Conservation (phyloP, 768 basidiomycete genomes). For the Ramaria rubella region DNA sequence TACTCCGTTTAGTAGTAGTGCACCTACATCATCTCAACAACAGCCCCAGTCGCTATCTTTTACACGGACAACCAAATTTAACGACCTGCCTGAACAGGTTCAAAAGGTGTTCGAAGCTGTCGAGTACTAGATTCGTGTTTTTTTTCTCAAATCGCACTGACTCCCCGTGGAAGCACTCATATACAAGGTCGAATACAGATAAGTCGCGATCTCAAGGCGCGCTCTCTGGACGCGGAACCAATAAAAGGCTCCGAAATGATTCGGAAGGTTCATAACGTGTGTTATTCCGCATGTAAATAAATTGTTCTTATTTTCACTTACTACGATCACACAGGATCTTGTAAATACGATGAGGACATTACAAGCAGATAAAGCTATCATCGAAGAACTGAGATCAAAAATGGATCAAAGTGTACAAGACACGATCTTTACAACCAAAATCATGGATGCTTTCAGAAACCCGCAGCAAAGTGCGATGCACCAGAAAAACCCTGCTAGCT, state of each 20-base stretch:
- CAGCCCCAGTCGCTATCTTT: slow-evolving; percentile 25
- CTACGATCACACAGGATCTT: slow-evolving; percentile 47
- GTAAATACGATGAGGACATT: slow-evolving; percentile 54
- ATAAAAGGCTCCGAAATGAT: slow-evolving; percentile 67
- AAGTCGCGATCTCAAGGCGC: slow-evolving; percentile 69
- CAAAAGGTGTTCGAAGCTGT: slow-evolving; percentile 60
- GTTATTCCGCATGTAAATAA: slow-evolving; percentile 3
- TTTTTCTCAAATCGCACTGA: neutral
- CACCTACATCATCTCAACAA: slow-evolving; percentile 20
- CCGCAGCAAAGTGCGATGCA: slow-evolving; percentile 64
- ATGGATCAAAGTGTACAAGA: slow-evolving; percentile 76
- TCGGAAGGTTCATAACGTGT: slow-evolving; percentile 59
- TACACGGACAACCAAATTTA: slow-evolving; percentile 64
- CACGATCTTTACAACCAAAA: slow-evolving; percentile 67
- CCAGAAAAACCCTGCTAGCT: slow-evolving; percentile 72
- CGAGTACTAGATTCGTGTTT: slow-evolving; percentile 46
- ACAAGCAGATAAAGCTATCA: slow-evolving; percentile 58
- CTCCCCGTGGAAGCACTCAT: slow-evolving; percentile 38
- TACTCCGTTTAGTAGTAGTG: slow-evolving; percentile 10
- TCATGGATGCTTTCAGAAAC: slow-evolving; percentile 73
- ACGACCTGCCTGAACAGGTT: slow-evolving; percentile 67
- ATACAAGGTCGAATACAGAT: slow-evolving; percentile 78
- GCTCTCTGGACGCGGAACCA: slow-evolving; percentile 69
- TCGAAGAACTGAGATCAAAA: slow-evolving; percentile 66
- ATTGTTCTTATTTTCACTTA: neutral